Conservation (phyloP, 371 early-diverging fungal genomes). For the Chytridium lagenaria region DNA sequence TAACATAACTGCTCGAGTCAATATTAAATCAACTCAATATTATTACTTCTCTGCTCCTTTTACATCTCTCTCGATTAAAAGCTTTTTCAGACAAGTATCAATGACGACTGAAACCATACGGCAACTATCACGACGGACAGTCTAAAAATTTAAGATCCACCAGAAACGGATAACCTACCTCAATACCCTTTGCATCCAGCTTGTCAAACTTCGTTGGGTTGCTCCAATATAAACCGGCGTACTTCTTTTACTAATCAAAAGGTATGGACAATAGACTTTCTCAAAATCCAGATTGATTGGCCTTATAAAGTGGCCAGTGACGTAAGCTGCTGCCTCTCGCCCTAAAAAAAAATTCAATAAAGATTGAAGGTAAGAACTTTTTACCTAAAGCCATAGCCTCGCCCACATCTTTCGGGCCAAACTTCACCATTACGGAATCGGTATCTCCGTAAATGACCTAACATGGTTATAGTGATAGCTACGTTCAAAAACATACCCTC, state of each 20-base stretch:
- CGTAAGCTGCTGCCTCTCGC: conserved; percentile 83
- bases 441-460: conserved; percentile 99
- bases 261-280: conserved; percentile 62
- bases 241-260: conserved; percentile 99
- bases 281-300: conserved; percentile 99
- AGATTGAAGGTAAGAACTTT: not conserved
- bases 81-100: conserved; percentile 90
- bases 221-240: conserved; percentile 99
- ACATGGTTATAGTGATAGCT: not conserved
- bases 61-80: conserved; percentile 93
- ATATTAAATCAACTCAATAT: not conserved
- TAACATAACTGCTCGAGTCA: conserved; percentile 77
- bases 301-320: conserved; percentile 86
- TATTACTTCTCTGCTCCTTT: conserved; percentile 84
- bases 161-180: conserved; percentile 60
- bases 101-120: conserved; percentile 94
- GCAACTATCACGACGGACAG: conserved; percentile 99
- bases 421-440: conserved; percentile 99
- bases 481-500: not conserved
- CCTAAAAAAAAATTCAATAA: conserved; percentile 42
- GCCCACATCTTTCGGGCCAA: conserved; percentile 79
- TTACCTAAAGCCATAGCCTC: conserved; percentile 90
- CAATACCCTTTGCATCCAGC: conserved; percentile 99
- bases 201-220: conserved; percentile 86
- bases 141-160: conserved; percentile 57